Conservation (phyloP, 2,329 filamentous ascomycete genomes). For the Monilinia fructigena region DNA sequence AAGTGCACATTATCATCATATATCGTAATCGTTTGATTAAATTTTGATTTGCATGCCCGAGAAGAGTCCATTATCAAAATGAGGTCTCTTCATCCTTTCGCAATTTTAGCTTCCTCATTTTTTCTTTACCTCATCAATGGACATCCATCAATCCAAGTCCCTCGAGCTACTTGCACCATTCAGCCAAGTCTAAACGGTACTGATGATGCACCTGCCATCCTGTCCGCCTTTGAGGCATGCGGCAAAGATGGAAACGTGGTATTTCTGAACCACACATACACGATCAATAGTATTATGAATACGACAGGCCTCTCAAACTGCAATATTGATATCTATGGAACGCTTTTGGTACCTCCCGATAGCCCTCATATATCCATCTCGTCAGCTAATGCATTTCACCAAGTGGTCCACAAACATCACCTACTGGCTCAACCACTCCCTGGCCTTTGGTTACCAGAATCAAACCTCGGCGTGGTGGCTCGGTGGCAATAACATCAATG, state of each 20-base stretch:
- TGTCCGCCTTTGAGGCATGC: slow-evolving; percentile 45
- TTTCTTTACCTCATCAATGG: background rate
- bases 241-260: slow-evolving; percentile 44
- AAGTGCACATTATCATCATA: background rate
- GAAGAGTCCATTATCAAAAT: background rate
- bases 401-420: slow-evolving; percentile 23
- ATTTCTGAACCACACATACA: slow-evolving; percentile 47
- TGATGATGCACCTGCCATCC: slow-evolving; percentile 42
- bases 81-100: background rate
- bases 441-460: slow-evolving; percentile 52
- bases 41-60: background rate
- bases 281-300: slow-evolving; percentile 48
- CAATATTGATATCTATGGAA: slow-evolving; percentile 52
- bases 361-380: slow-evolving; percentile 43
- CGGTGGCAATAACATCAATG: slow-evolving; percentile 51
- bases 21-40: background rate
- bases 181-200: slow-evolving; percentile 11
- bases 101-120: background rate
- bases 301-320: slow-evolving; percentile 45
- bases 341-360: slow-evolving; percentile 41
- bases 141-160: background rate
- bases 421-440: slow-evolving; percentile 19
- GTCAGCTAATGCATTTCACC: background rate
- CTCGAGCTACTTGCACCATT: slow-evolving; percentile 12
- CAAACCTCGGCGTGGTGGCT: slow-evolving; percentile 56